These are phyloP conservation scores for Colletotrichum graminicola DNA, from an alignment of 2,329 filamentous ascomycete species.

Conservation along the genomic window DNA sequence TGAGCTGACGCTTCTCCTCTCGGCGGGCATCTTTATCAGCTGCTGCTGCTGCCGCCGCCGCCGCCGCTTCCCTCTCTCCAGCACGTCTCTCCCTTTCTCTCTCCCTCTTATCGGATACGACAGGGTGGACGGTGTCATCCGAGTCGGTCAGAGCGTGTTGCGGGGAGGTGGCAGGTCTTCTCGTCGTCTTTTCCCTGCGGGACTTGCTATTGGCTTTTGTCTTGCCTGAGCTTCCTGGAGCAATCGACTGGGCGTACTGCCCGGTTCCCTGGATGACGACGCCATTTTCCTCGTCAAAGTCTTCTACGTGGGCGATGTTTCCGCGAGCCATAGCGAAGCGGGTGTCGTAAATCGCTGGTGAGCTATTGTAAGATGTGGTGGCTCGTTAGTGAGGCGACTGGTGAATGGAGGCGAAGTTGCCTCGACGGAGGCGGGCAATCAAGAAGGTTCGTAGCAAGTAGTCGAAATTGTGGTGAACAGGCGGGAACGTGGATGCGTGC, in stretches of 20 bases:
- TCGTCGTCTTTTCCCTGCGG: slow-evolving; percentile 54
- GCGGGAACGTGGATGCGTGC: slow-evolving; percentile 19
- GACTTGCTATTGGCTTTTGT: slow-evolving; percentile 66
- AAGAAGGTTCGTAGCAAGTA: slow-evolving; percentile 38
- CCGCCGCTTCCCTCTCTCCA: neutral
- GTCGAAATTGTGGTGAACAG: slow-evolving; percentile 23
- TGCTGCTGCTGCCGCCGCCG: slow-evolving; percentile 27
- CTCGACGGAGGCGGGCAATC: slow-evolving; percentile 41
- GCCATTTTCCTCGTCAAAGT: slow-evolving; percentile 64
- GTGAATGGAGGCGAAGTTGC: slow-evolving; percentile 37
- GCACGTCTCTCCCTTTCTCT: slow-evolving; percentile 45
- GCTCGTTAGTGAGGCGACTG: slow-evolving; percentile 38
- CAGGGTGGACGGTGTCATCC: slow-evolving; percentile 58
- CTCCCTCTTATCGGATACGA: slow-evolving; percentile 50
- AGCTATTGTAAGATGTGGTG: neutral
- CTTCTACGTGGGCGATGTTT: slow-evolving; percentile 61
- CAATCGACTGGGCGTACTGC: slow-evolving; percentile 62
- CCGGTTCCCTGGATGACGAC: slow-evolving; percentile 55
- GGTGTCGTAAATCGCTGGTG: slow-evolving; percentile 40
- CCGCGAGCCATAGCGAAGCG: slow-evolving; percentile 56
- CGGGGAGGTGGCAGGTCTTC: slow-evolving; percentile 54
- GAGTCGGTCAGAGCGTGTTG: slow-evolving; percentile 55
- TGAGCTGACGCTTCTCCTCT: slow-evolving; percentile 45
- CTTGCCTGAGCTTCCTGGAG: slow-evolving; percentile 58
- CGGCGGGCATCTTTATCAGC: slow-evolving; percentile 41